Base-by-base conservation (phyloP, 257 asterid species). In the Schizonepeta tenuifolia region DNA sequence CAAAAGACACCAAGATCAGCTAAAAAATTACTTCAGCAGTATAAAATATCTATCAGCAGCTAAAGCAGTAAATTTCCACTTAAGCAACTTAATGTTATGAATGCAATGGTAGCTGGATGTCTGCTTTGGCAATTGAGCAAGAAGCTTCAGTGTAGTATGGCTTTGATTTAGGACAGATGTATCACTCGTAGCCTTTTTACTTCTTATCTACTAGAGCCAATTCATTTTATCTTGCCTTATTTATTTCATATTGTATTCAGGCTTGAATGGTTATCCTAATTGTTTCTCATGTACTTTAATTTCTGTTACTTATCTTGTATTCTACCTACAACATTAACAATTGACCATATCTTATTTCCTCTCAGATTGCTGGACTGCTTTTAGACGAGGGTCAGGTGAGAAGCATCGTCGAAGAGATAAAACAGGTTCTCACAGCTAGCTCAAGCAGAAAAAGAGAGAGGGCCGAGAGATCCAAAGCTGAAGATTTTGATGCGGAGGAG, bases 401-500 rank as follows among this genome's bases (percentile, higher is more conserved):
- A 81, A 92, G 96, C 82, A 82, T 95, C 33, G 99, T 92, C 77
- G 99, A 88, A 53, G 99, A 95, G 83, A 80, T 95, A 59, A 95
- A 95, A 78, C 92, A 71, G 80, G 99, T 88, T 60, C 86, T 92
- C 57, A 90, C 97, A 3, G 98, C 98, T 69, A 92, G 97, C 87
- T 92, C 98, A 40, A 87, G 95, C 78, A 89, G 99, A 77, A 92
- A 82, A 78, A 69, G 78, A 22, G 97, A 92, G 83, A 83, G 98
- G 63, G 87, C 90, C 40, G 98, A 95, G 82, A 86, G 99, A 87
- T 80, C 96, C 68, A 90, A 88, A 71, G 98, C 99, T 81, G 99
- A 95, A 84, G 99, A 95, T 81, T 95, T 95, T 77, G 99, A 92
- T 81, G 99, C 91, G 5, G 99, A 95, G 84, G 99, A 95, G 82